These are phyloP conservation scores for Fusarium haematococcum DNA, from an alignment of 2,329 filamentous ascomycete species.

Conservation along the genomic window DNA sequence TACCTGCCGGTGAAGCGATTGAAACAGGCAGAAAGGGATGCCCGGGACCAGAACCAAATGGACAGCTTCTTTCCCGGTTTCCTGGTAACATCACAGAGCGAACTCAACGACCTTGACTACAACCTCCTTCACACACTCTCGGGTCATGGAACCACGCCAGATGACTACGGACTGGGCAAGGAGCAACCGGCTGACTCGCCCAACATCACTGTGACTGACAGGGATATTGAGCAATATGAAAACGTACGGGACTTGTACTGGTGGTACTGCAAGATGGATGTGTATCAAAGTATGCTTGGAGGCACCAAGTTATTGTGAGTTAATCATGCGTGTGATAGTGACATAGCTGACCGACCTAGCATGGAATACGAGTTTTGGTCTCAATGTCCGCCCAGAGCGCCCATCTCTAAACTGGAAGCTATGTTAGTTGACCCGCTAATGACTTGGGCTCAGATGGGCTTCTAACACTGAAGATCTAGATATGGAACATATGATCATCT, in stretches of 20 bases:
- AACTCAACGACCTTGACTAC: constrained; percentile 55
- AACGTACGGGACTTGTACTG: constrained; percentile 89
- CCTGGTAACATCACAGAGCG: constrained; percentile 28
- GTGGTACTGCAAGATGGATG: constrained; percentile 97
- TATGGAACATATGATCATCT: constrained; percentile 93
- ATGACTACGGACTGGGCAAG: constrained; percentile 52
- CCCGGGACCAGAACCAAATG: constrained; percentile 51
- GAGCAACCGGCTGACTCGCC: constrained; percentile 44
- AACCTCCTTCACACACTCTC: constrained; percentile 56
- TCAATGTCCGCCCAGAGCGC: constrained; percentile 88
- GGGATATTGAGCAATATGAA: constrained; percentile 83
- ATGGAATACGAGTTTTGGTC: constrained; percentile 85
- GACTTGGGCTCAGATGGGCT: neutral
- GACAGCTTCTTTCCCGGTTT: constrained; percentile 44
- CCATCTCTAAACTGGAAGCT: constrained; percentile 80
- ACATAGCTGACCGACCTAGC: constrained; percentile 57
- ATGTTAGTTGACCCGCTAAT: constrained; percentile 60
- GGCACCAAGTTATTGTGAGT: constrained; percentile 87
- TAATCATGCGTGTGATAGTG: neutral
- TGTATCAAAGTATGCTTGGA: constrained; percentile 89
- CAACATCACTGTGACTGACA: constrained; percentile 53
- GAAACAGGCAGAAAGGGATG: constrained; percentile 49
- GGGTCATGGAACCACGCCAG: constrained; percentile 53
- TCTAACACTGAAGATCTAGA: constrained; percentile 57
- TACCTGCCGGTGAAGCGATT: constrained; percentile 72